Evolutionary conservation across 208 protist genomes (phyloP).

Genomic region (Phytomonas francai): DNA sequence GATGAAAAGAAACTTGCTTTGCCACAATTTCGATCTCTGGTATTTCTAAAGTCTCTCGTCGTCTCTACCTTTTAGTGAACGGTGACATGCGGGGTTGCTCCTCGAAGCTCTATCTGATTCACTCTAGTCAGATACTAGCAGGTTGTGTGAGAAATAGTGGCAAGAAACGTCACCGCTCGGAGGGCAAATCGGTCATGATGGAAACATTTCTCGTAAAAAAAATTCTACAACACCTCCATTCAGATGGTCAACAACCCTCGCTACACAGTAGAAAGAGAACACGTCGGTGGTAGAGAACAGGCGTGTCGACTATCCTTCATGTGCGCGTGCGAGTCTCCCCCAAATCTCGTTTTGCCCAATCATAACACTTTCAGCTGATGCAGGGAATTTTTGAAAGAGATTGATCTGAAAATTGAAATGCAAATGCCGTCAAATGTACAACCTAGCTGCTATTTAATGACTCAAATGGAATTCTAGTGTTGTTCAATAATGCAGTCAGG

Average conservation of each 20-base stretch:
- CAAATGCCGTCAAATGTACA: too few relatives aligned
- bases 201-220: background rate
- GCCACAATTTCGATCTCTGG: background rate
- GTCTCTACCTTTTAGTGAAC: background rate
- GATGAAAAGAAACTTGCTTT: background rate
- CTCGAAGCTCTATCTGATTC: background rate
- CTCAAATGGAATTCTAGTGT: background rate
- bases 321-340: background rate
- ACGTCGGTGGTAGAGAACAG: background rate
- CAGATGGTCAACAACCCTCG: background rate
- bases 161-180: background rate
- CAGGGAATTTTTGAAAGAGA: too few relatives aligned
- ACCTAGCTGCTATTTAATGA: background rate
- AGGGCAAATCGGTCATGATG: background rate
- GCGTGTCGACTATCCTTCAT: background rate
- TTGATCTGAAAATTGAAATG: too few relatives aligned
- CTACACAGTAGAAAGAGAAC: background rate
- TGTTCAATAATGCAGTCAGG: conserved; percentile 8
- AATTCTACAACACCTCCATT: background rate
- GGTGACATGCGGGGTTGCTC: background rate
- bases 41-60: background rate
- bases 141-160: background rate
- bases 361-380: too few relatives aligned
- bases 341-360: background rate
- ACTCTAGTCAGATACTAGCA: background rate